Evolutionary conservation across 495 filamentous ascomycete species (phyloP).

Genomic region (Articulospora tetracladia): DNA sequence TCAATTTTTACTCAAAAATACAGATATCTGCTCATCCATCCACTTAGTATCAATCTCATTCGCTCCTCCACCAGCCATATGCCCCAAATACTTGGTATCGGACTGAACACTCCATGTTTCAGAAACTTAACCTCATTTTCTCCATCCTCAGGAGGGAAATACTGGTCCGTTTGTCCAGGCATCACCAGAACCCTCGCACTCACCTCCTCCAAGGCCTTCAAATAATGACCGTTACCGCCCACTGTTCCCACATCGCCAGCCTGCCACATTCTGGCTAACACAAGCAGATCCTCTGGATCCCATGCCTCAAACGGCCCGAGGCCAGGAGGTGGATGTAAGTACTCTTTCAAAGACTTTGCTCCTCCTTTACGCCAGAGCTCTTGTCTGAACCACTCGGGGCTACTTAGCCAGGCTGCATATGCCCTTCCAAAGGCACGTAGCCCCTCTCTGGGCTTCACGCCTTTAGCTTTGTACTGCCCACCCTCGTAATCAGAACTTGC

Average conservation of each 20-base stretch:
- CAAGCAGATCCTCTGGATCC: conserved; percentile 42
- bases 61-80: conserved; percentile 40
- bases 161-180: conserved; percentile 41
- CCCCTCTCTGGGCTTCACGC: conserved; percentile 27
- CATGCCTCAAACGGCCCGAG: conserved; percentile 29
- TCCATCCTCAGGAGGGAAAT: conserved; percentile 40
- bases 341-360: conserved; percentile 32
- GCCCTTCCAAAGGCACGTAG: conserved; percentile 38
- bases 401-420: conserved; percentile 41
- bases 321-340: conserved; percentile 26
- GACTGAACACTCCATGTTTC: conserved; percentile 31
- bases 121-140: conserved; percentile 38
- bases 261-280: conserved; percentile 42
- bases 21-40: conserved; percentile 27
- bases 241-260: conserved; percentile 34
- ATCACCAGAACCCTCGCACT: conserved; percentile 39
- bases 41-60: conserved; percentile 36
- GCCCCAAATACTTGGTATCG: conserved; percentile 45
- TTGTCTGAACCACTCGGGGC: conserved; percentile 38
- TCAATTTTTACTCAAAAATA: conserved; percentile 27
- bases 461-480: conserved; percentile 29
- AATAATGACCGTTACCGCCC: conserved; percentile 31
- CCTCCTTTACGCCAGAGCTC: conserved; percentile 35
- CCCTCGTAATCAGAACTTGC: conserved; percentile 38
- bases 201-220: conserved; percentile 35